phyloP scores from a whole-genome alignment of 352 stramenopile genomes.

The Globisporangium mamillatum region DNA sequence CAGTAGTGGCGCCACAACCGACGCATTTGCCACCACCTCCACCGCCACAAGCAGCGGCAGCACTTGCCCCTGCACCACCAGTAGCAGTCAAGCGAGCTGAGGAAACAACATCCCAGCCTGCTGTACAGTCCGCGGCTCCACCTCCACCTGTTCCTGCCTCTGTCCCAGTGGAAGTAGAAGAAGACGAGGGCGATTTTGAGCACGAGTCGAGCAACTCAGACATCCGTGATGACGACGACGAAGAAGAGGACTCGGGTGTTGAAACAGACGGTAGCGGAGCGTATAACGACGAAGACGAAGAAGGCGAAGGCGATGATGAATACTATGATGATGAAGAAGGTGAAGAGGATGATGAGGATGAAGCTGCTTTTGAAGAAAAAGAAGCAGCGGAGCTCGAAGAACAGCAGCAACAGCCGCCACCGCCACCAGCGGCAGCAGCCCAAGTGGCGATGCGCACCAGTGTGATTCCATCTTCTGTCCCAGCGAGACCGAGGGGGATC shows the following conservation, averaged over 20 bases:
- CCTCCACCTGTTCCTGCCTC: neutral
- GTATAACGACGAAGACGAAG: slow-evolving; percentile 16
- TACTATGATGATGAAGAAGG: slow-evolving; percentile 24
- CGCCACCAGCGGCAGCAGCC: slow-evolving; percentile 8
- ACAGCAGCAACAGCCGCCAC: slow-evolving; percentile 8
- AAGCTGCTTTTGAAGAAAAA: slow-evolving; percentile 9
- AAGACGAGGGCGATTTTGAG: slow-evolving; percentile 7
- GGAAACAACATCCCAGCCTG: neutral
- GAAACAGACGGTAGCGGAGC: slow-evolving; percentile 18
- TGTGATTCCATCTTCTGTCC: slow-evolving; percentile 11
- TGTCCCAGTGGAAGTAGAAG: neutral
- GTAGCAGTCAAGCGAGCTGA: neutral
- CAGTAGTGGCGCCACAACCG: neutral
- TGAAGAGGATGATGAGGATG: slow-evolving; percentile 8
- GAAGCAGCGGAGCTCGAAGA: neutral
- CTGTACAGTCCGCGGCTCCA: neutral
- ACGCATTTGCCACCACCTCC: slow-evolving; percentile 5
- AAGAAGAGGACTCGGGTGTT: slow-evolving; percentile 13
- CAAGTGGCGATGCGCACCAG: slow-evolving; percentile 18
- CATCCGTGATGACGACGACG: slow-evolving; percentile 5
- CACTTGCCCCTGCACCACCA: neutral
- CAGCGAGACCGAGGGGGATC: slow-evolving; percentile 13
- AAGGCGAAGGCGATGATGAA: slow-evolving; percentile 25
- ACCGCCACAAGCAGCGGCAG: neutral
- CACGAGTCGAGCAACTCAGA: slow-evolving; percentile 3